A percentile compares a stretch with the other conserved stretches of the same genome.
These are phyloP conservation scores for Whalleya microplaca DNA, from an alignment of 2,329 filamentous ascomycete species.

Conservation along the genomic window DNA sequence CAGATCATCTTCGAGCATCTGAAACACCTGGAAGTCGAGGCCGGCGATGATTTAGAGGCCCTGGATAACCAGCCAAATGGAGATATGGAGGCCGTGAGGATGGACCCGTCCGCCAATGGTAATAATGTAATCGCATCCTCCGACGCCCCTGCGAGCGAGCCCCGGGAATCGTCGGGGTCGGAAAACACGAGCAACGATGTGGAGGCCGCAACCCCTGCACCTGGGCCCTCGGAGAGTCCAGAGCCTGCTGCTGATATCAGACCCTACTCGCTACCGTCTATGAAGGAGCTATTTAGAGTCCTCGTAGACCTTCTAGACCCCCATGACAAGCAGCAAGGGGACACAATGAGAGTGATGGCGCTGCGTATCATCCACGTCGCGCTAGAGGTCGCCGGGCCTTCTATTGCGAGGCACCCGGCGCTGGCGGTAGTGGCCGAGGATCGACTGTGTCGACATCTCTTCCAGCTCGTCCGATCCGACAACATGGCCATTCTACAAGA, in stretches of 20 bases:
- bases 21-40: conserved; percentile 81
- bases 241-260: conserved; percentile 61
- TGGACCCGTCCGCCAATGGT: conserved; percentile 77
- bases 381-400: conserved; percentile 92
- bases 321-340: conserved; percentile 88
- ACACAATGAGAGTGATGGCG: conserved; percentile 96
- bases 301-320: conserved; percentile 93
- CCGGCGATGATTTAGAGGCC: conserved; percentile 66
- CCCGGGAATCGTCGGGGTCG: conserved; percentile 46
- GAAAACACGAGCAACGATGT: conserved; percentile 40
- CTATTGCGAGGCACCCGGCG: conserved; percentile 89
- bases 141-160: conserved; percentile 45
- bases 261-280: conserved; percentile 92
- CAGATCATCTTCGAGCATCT: conserved; percentile 96
- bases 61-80: conserved; percentile 69
- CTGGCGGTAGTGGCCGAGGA: conserved; percentile 89
- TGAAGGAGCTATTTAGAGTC: conserved; percentile 91
- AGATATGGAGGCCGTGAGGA: conserved; percentile 77
- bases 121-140: conserved; percentile 60
- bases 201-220: conserved; percentile 31
- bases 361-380: conserved; percentile 96
- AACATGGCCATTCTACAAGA: conserved; percentile 95
- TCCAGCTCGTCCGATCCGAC: conserved; percentile 94
- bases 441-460: conserved; percentile 88
- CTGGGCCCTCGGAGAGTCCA: conserved; percentile 28